These are phyloP conservation scores for Gracilaria caudata DNA, from an alignment of 23 red algal genomes.

Conservation along the genomic window DNA sequence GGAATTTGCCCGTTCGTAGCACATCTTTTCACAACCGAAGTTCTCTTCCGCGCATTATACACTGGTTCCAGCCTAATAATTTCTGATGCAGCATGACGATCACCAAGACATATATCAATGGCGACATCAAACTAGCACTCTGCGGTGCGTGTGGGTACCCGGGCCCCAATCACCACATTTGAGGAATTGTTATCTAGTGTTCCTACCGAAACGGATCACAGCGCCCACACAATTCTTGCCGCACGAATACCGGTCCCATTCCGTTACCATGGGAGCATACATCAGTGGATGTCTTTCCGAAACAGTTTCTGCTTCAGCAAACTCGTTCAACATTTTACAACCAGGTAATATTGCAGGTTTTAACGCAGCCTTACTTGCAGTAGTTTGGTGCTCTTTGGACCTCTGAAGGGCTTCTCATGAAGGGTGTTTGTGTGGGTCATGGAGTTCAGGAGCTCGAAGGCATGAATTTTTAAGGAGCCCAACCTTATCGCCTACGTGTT, in stretches of 20 bases:
- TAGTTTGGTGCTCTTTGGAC: conserved; percentile 33
- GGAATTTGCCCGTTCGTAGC: no score
- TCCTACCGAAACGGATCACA: conserved; percentile 39
- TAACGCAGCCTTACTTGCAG: conserved; percentile 52
- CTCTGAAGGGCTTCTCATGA: conserved; percentile 13
- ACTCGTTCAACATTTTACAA: background rate
- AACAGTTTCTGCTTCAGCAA: conserved; percentile 4
- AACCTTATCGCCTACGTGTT: conserved; percentile 10
- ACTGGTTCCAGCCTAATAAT: conserved; percentile 42
- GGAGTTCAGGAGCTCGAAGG: conserved; percentile 31
- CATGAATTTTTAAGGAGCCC: conserved; percentile 37
- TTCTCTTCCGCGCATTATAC: conserved; percentile 39
- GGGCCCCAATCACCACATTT: conserved; percentile 27
- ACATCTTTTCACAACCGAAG: no score
- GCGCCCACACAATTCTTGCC: conserved; percentile 59
- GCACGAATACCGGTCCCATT: conserved; percentile 57
- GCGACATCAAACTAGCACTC: conserved; percentile 61
- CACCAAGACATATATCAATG: conserved; percentile 24
- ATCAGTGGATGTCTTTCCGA: conserved; percentile 45
- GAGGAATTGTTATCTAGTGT: conserved; percentile 21
- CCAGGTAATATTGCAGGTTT: conserved; percentile 25
- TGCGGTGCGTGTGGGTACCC: conserved; percentile 46
- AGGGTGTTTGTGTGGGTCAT: conserved; percentile 5
- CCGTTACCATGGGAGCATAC: conserved; percentile 50
- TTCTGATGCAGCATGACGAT: conserved; percentile 28